These are phyloP conservation scores for Paxillus involutus DNA, from an alignment of 768 basidiomycete genomes.

Conservation along the genomic window DNA sequence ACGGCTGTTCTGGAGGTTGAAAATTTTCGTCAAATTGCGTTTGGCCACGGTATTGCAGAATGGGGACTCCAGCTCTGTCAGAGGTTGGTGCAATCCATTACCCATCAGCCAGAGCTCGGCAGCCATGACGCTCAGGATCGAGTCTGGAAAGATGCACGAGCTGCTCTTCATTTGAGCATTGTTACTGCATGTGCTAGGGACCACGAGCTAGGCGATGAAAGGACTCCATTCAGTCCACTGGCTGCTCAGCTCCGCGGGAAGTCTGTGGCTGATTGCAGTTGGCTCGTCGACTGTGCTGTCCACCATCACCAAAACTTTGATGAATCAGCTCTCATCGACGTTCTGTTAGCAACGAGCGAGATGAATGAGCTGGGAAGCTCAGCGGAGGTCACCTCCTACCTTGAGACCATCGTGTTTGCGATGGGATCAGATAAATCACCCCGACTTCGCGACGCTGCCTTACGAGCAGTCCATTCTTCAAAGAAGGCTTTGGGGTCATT, in stretches of 20 bases:
- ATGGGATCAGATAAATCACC: constrained; percentile 1
- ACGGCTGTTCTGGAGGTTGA: not conserved
- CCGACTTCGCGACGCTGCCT: constrained; percentile 5
- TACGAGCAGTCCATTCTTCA: not conserved
- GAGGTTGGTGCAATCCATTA: not conserved
- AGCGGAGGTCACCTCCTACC: not conserved
- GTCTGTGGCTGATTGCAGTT: not conserved
- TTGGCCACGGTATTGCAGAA: constrained; percentile 1
- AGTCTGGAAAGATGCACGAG: constrained; percentile 1
- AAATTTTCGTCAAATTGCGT: not conserved
- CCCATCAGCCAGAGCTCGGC: not conserved
- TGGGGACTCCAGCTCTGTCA: constrained; percentile 2
- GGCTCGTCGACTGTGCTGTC: constrained; percentile 1
- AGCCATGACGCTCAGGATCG: not conserved
- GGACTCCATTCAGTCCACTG: not conserved
- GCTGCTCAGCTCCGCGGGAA: not conserved
- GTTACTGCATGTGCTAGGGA: not conserved
- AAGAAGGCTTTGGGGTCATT: not conserved
- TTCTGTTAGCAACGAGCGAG: constrained; percentile 5
- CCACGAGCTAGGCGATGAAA: not conserved
- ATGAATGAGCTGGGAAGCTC: not conserved
- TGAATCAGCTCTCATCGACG: constrained; percentile 1
- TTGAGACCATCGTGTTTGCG: not conserved
- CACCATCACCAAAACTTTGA: not conserved
- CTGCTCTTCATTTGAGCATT: constrained; percentile 4